These are phyloP conservation scores for Colletotrichum graminicola DNA, from an alignment of 2,329 filamentous ascomycete genomes.

Conservation along the genomic window DNA sequence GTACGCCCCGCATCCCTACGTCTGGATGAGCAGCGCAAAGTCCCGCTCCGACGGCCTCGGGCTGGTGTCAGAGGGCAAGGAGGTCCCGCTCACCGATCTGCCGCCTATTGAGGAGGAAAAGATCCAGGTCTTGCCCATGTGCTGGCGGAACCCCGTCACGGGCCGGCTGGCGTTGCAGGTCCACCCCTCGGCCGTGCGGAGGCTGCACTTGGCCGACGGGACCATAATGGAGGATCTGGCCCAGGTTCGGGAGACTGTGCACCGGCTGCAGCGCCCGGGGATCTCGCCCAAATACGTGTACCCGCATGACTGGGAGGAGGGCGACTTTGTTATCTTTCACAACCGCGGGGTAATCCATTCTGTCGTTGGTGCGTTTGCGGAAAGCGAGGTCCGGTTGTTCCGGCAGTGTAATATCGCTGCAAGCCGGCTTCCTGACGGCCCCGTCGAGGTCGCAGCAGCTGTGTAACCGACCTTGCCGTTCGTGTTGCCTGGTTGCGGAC, in stretches of 20 bases:
- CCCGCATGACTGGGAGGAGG: constrained; percentile 81
- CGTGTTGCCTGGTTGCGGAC: background rate
- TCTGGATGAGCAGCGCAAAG: constrained; percentile 81
- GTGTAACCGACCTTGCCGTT: constrained; percentile 10
- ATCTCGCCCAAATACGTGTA: constrained; percentile 78
- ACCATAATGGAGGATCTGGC: constrained; percentile 76
- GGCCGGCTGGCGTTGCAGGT: constrained; percentile 78
- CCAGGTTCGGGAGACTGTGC: constrained; percentile 75
- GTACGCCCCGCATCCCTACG: constrained; percentile 83
- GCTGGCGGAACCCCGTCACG: constrained; percentile 81
- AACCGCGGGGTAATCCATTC: constrained; percentile 81
- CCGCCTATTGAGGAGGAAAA: constrained; percentile 75
- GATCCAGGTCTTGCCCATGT: constrained; percentile 80
- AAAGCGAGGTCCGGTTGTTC: constrained; percentile 81
- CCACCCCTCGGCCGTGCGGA: constrained; percentile 78
- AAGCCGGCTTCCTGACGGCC: constrained; percentile 67
- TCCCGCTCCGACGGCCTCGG: constrained; percentile 78
- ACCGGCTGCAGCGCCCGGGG: constrained; percentile 77
- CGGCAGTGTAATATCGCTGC: constrained; percentile 85
- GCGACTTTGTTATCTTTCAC: constrained; percentile 82
- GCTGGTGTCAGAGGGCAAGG: constrained; percentile 74
- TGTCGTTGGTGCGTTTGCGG: constrained; percentile 79
- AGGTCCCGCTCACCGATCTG: constrained; percentile 70
- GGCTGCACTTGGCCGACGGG: constrained; percentile 75
- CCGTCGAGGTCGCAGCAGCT: constrained; percentile 44